Base-by-base conservation (phyloP, 2,329 filamentous ascomycete genomes). In the Colletotrichum australisinense region DNA sequence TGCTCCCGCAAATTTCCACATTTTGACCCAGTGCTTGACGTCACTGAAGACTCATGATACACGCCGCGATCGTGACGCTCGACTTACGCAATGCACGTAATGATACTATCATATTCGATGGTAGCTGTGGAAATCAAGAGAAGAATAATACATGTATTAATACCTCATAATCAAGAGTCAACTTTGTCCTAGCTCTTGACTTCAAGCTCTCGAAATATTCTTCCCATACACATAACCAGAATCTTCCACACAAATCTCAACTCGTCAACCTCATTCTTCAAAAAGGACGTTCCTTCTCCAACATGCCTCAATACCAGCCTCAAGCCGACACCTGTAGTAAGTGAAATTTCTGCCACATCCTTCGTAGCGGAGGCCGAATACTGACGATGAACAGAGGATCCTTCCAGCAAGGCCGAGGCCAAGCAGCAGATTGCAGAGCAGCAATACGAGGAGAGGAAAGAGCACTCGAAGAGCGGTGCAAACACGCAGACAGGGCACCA, bases 391-490 rank as follows among this genome's bases (percentile, higher is more conserved):
- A 53, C 24, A 70, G 68, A 55, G 24, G 62, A 66, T 24, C 62
- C 68, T 16, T 42, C 62, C 22, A 67, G 68, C 55, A 60, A 70
- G 19, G 30, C 57, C 9, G 62, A 70, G 24, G 62, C 55, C 8
- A 70, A 46, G 30, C 38, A 70, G 42, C 57, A 60, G 35, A 70
- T 70, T 22, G 53, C 62, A 4, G 35, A 70, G 24, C 55, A 70
- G 42, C 30, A 58, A 14, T 38, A 42, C 3, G 42, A 60, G 42
- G 42, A 70, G 42, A 70, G 62, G 53, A 67, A 11, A 5, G 68
- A 70, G 30, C 62, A 66, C 62, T 70, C 68, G 5, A 70, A 70
- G 55, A 66, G 55, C 0, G 68, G 68, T n/a, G 68, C 68, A 5
- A 70, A 70, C 62, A 70, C 55, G 1, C 42, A 49, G 19, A 22